Base-by-base conservation (phyloP, 306 rosid genomes). In the Benincasa hispida region DNA sequence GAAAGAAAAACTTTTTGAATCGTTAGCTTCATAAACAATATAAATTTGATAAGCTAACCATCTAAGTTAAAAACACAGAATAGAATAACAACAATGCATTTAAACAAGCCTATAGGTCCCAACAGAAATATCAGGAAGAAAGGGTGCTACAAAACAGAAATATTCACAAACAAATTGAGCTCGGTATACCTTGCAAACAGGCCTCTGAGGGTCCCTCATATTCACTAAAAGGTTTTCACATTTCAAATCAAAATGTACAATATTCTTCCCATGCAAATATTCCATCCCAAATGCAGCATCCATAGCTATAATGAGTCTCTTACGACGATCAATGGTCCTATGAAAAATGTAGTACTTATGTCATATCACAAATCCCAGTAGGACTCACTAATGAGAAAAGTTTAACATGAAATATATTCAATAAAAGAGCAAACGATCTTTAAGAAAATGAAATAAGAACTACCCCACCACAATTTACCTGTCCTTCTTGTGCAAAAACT, bases 231-330 rank as follows among this genome's bases (percentile, higher is more conserved):
- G 88, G 87, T 95, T 95, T 87, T 92, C 99, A 62, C 98, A 95
- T 82, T 94, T 95, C 88, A 95, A 87, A 88, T 95, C 99, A 87
- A 95, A 95, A 89, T 95, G 99, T 39, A 95, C 99, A 78, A 95
- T 89, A 81, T 89, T 86, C 89, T 92, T 95, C 72, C 89, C 98
- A 78, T 95, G 99, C 88, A 95, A 84, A 84, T 95, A 95, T 83
- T 95, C 99, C 99, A 95, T 95, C 77, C 99, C 99, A 82, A 95
- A 92, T 79, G 99, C 96, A 85, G 99, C 96, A 89, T 95, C 99
- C 99, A 92, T 92, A 25, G 96, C 97, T 76, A 95, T 95, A 84
- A 95, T 95, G 76, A 95, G 91, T 83, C 99, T 88, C 85, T 95
- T 95, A 11, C 99, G 97, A 75, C 99, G 98, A 84, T 95, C 99